Percentiles rank a stretch among this genome's conserved stretches.
These are phyloP conservation scores for Serendipita vermifera DNA, from an alignment of 768 basidiomycete genomes.

Conservation along the genomic window DNA sequence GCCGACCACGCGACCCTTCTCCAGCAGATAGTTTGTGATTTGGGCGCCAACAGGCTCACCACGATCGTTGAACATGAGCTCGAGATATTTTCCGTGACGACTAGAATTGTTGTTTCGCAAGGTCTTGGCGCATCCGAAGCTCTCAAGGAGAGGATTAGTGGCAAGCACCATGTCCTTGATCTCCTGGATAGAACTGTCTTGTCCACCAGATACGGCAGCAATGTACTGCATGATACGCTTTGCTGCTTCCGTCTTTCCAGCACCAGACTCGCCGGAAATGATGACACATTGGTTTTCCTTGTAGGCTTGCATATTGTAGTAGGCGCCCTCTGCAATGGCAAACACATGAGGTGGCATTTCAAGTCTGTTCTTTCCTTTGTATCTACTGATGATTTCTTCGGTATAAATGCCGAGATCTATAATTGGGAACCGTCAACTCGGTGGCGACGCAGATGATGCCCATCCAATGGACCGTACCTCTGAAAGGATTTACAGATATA, in stretches of 20 bases:
- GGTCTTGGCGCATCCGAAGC: slow-evolving; percentile 98
- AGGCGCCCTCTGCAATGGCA: slow-evolving; percentile 89
- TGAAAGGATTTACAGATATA: slow-evolving; percentile 98
- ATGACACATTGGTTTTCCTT: slow-evolving; percentile 99
- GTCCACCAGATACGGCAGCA: slow-evolving; percentile 84
- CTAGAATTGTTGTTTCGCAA: slow-evolving; percentile 97
- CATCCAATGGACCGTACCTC: slow-evolving; percentile 39
- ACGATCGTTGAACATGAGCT: slow-evolving; percentile 93
- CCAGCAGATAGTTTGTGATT: slow-evolving; percentile 95
- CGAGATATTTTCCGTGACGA: slow-evolving; percentile 96
- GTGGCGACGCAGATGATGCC: slow-evolving; percentile 8
- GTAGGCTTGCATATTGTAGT: slow-evolving; percentile 99
- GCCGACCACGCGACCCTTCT: slow-evolving; percentile 93
- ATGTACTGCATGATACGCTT: slow-evolving; percentile 99
- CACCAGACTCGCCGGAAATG: slow-evolving; percentile 97
- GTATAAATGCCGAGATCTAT: slow-evolving; percentile 95
- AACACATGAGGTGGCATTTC: slow-evolving; percentile 98
- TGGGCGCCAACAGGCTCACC: slow-evolving; percentile 95
- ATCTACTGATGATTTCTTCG: slow-evolving; percentile 70
- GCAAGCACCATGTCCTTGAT: slow-evolving; percentile 99
- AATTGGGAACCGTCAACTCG: slow-evolving; percentile 12
- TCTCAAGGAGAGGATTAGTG: slow-evolving; percentile 92
- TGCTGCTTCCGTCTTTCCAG: slow-evolving; percentile 98
- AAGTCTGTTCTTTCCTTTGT: slow-evolving; percentile 93
- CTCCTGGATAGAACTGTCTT: slow-evolving; percentile 74